A percentile compares a stretch with the other conserved stretches of the same genome.
Conservation (phyloP, 192 early-diverging fungal species). For the Coemansia sp. region DNA sequence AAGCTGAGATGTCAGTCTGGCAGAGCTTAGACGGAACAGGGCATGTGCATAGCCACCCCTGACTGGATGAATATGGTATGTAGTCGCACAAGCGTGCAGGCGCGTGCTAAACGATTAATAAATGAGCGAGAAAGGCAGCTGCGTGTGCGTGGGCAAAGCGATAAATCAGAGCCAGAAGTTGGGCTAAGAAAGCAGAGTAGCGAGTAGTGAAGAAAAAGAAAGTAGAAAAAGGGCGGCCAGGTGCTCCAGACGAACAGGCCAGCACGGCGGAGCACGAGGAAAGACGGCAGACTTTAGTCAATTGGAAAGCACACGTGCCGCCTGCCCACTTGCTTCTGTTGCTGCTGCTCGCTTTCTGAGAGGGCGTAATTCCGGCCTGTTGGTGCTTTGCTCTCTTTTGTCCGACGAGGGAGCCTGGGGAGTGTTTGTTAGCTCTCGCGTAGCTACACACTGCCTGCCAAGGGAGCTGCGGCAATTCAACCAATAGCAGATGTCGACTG, state of each 20-base stretch:
- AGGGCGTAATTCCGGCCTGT: background rate
- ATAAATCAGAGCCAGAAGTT: background rate
- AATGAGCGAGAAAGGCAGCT: background rate
- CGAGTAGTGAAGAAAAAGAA: slow-evolving; percentile 1
- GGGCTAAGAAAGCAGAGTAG: background rate
- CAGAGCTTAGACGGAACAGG: slow-evolving; percentile 19
- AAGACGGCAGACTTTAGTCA: background rate
- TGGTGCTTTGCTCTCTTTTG: background rate
- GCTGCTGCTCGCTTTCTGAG: background rate
- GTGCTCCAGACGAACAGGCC: background rate
- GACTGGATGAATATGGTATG: background rate
- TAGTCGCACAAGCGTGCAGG: background rate
- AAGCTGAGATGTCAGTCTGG: slow-evolving; percentile 40
- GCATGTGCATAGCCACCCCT: slow-evolving; percentile 18
- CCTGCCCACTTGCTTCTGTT: background rate
- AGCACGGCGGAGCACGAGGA: slow-evolving; percentile 3
- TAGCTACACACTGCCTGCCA: background rate
- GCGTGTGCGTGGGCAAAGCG: background rate
- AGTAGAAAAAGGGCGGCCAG: background rate
- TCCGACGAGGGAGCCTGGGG: background rate
- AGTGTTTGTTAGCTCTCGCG: slow-evolving; percentile 2
- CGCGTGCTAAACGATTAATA: background rate
- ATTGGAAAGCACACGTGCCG: background rate
- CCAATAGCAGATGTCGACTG: background rate
- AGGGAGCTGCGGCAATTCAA: background rate